Evolutionary conservation across 768 basidiomycete species (phyloP).

Genomic region (Panaeolus cyanescens): DNA sequence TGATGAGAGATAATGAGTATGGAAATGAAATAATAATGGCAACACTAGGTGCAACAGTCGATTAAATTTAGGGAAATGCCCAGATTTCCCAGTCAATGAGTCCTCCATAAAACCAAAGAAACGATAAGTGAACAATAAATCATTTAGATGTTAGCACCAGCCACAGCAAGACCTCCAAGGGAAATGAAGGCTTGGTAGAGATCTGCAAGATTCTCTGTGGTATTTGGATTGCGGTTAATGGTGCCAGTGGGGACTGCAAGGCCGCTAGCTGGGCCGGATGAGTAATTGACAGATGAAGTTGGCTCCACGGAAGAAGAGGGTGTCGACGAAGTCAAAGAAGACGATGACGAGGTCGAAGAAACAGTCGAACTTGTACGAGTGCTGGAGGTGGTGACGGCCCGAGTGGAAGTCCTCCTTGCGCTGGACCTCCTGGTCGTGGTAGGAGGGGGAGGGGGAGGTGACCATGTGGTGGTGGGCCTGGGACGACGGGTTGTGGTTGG

Average conservation of each 20-base stretch:
- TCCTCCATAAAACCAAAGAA: background rate
- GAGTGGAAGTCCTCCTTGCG: background rate
- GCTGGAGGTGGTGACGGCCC: conserved; percentile 12
- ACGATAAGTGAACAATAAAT: background rate
- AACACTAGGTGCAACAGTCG: background rate
- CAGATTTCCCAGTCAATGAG: background rate
- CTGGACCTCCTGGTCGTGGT: background rate
- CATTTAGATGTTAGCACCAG: conserved; percentile 19
- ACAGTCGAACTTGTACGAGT: conserved; percentile 18
- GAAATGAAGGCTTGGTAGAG: conserved; percentile 35
- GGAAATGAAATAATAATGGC: background rate
- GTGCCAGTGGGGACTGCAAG: conserved; percentile 34
- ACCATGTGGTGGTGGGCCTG: conserved; percentile 12
- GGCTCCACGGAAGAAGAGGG: conserved; percentile 23
- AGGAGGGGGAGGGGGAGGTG: conserved; percentile 12
- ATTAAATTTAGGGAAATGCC: background rate
- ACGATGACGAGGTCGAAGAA: conserved; percentile 8
- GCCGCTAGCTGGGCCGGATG: conserved; percentile 28
- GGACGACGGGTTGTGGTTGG: conserved; percentile 16
- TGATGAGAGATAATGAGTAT: background rate
- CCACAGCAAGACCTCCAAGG: conserved; percentile 29
- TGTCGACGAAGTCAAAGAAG: conserved; percentile 17
- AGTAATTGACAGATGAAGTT: conserved; percentile 22
- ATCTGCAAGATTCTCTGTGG: conserved; percentile 20
- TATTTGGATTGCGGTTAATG: conserved; percentile 9